Base-by-base conservation (phyloP, 768 basidiomycete genomes). In the Hortiboletus campestris region DNA sequence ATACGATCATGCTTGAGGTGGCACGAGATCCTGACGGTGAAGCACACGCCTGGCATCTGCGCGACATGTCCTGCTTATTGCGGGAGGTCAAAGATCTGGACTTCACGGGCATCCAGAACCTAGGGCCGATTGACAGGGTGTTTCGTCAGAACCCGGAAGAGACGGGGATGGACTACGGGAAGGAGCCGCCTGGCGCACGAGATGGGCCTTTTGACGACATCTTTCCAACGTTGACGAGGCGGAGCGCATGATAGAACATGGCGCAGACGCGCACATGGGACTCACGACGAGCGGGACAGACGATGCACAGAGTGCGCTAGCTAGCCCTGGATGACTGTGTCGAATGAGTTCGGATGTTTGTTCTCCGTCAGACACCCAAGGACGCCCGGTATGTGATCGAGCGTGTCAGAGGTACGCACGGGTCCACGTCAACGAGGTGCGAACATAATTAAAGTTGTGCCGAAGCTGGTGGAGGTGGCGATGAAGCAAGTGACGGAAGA, bases 141-240 rank as follows among this genome's bases (percentile, higher is more conserved):
- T 71, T 69, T 45, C 62, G 70, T 16, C 68, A 59, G 34, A 64
- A 70, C 51, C 51, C 67, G 28, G 70, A 69, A 57, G 69, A 70
- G 46, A 68, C 67, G 13, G 61, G 62, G 2, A 69, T 69, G 68
- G 63, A 60, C 11, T 69, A 71, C 19, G 70, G 56, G 13, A 65
- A 59, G 34, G 70, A 71, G 39, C 43, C 57, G 65, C 22, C 35
- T 60, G 36, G 67, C 65, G 22, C 64, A 61, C 34, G 54, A 59
- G 32, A 49, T 65, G 48, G 65, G 60, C 22, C 59, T 69, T 3
- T 51, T 67, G 48, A 69, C 67, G 29, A 53, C 70, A 6, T 63
- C 70, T 3, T 0, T 71, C 71, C 65, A 67, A 61, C 31, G 57
- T 55, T 11, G 50, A 61, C 44, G 68, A 69, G 45, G 63, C 70